phyloP scores from a whole-genome alignment of 2,329 filamentous ascomycete species.

The Venturia oleaginea region DNA sequence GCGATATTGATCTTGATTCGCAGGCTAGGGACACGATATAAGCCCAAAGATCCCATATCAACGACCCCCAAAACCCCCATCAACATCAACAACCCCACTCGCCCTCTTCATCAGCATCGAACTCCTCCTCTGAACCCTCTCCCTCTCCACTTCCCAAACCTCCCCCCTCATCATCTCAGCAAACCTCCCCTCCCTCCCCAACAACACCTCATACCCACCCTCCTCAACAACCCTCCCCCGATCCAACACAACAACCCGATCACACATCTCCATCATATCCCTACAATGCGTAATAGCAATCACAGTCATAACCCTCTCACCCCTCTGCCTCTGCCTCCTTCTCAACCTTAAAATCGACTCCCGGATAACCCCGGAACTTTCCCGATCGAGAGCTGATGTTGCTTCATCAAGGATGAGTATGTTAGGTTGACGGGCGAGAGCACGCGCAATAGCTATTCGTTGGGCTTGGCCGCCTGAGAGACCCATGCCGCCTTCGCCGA shows the following conservation, averaged over 20 bases:
- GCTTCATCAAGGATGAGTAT: slow-evolving; percentile 81
- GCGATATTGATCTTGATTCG: too few relatives aligned
- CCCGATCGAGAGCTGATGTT: slow-evolving; percentile 68
- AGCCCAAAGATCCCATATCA: too few relatives aligned
- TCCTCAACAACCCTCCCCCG: slow-evolving; percentile 58
- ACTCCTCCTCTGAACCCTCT: slow-evolving; percentile 3
- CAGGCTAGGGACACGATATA: too few relatives aligned
- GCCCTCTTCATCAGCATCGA: slow-evolving; percentile 4
- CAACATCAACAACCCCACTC: slow-evolving; percentile 4
- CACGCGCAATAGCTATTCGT: slow-evolving; percentile 70
- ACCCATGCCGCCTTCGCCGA: slow-evolving; percentile 67
- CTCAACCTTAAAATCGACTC: slow-evolving; percentile 45
- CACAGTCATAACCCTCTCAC: slow-evolving; percentile 49
- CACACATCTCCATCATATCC: slow-evolving; percentile 80
- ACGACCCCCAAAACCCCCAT: neutral
- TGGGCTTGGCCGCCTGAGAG: slow-evolving; percentile 80
- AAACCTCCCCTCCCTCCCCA: slow-evolving; percentile 27
- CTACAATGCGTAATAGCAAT: slow-evolving; percentile 72
- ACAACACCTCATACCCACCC: slow-evolving; percentile 57
- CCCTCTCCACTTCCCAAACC: neutral
- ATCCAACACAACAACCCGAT: slow-evolving; percentile 62
- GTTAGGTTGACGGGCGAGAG: slow-evolving; percentile 60
- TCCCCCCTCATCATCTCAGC: slow-evolving; percentile 16
- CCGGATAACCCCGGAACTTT: slow-evolving; percentile 56
- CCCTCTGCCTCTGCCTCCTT: slow-evolving; percentile 12